Evolutionary conservation across 2,329 filamentous ascomycete species (phyloP).

Genomic region (Diaporthe eres): DNA sequence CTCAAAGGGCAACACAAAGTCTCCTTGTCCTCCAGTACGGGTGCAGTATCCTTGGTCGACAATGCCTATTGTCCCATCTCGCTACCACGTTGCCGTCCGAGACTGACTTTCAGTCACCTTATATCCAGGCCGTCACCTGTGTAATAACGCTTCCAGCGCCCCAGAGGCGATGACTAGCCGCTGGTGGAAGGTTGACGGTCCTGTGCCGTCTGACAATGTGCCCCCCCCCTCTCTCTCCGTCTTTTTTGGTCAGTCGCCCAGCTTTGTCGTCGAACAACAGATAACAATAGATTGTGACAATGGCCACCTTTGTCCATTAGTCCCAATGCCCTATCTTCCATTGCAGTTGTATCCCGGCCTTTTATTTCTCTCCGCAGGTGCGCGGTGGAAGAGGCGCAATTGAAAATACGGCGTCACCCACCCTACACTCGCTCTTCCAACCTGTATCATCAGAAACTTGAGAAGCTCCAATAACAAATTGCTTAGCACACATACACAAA

Average conservation of each 20-base stretch:
- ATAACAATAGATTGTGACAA: not conserved
- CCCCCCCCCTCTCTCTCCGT: too few species aligned
- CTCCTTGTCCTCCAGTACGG: not conserved
- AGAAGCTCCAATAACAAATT: not conserved
- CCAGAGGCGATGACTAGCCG: not conserved
- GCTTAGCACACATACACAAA: not conserved
- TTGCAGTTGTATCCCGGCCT: not conserved
- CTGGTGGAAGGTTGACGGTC: not conserved
- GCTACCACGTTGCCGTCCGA: not conserved
- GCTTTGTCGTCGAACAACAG: slow-evolving; percentile 17
- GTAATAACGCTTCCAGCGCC: too few species aligned
- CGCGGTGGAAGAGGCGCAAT: not conserved
- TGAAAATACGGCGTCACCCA: not conserved
- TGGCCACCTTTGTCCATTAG: not conserved
- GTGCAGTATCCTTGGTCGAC: not conserved
- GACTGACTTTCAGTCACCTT: not conserved
- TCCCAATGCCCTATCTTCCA: not conserved
- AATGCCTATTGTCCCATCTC: slow-evolving; percentile 6
- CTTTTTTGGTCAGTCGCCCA: not conserved
- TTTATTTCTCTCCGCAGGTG: not conserved
- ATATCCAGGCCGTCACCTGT: not conserved
- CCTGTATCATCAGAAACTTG: not conserved
- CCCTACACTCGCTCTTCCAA: not conserved
- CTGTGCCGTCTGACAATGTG: not conserved
- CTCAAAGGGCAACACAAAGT: not conserved